Conservation (phyloP, 805 yeast genomes). For the Yarrowia osloensis region DNA sequence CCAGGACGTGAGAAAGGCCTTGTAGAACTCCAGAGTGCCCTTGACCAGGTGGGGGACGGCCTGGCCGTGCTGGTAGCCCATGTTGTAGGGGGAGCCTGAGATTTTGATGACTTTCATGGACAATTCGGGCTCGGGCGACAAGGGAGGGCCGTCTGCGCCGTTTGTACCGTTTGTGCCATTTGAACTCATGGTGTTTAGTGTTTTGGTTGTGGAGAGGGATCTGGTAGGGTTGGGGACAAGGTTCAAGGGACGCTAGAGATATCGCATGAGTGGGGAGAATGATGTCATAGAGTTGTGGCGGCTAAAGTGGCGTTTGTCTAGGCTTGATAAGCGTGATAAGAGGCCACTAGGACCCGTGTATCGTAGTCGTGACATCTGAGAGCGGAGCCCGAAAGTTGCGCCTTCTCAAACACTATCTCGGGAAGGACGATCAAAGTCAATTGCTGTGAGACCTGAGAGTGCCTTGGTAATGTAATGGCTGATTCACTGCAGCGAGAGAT, state of each 20-base stretch:
- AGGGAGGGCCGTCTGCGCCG: neutral
- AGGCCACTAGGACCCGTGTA: neutral
- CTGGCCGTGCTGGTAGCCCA: conserved; percentile 45
- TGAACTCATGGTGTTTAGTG: neutral
- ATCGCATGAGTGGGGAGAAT: neutral
- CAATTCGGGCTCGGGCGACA: neutral
- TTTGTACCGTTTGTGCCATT: neutral
- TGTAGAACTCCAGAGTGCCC: conserved; percentile 41
- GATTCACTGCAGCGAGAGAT: neutral
- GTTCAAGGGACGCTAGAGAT: neutral
- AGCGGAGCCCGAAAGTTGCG: too few species aligned
- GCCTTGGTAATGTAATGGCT: neutral
- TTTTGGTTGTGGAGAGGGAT: neutral
- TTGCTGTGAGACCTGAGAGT: conserved; percentile 2
- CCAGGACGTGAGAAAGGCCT: conserved; percentile 37
- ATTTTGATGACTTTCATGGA: conserved; percentile 32
- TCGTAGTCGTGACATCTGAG: neutral
- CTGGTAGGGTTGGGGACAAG: neutral
- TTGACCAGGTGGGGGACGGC: conserved; percentile 42
- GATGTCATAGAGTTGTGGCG: neutral
- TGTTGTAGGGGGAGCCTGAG: conserved; percentile 34
- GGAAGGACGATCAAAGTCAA: neutral
- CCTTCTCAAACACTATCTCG: neutral
- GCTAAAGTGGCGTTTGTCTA: neutral
- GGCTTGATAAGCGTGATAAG: neutral